Evolutionary conservation across 306 rosid genomes (phyloP).

Genomic region (Fragaria vesca): DNA sequence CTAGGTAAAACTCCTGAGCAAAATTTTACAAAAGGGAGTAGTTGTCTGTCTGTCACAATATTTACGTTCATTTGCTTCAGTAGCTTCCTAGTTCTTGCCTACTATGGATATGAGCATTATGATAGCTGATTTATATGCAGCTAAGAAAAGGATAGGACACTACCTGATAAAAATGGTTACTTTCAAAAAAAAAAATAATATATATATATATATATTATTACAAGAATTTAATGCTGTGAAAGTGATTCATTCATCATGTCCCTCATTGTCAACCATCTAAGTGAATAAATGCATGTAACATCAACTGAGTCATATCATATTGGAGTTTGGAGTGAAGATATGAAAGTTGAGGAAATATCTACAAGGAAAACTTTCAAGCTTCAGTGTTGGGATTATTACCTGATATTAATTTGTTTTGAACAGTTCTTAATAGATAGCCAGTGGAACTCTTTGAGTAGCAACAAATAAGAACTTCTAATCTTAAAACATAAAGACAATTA

Average conservation of each 20-base stretch:
- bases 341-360: neutral
- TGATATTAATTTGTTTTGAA: neutral
- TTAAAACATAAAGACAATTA: neutral
- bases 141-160: neutral
- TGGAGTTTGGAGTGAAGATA: neutral
- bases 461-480: neutral
- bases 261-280: neutral
- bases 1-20: neutral
- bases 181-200: neutral
- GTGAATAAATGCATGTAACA: neutral
- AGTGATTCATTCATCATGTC: neutral
- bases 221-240: neutral
- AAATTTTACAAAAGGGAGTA: neutral
- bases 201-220: no score
- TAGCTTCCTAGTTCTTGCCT: neutral
- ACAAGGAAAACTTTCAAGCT: neutral
- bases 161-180: neutral
- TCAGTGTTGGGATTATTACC: neutral
- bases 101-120: neutral
- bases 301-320: neutral
- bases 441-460: neutral
- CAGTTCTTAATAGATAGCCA: neutral
- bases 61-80: neutral
- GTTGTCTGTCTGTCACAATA: neutral
- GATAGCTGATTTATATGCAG: neutral